Base-by-base conservation (phyloP, 805 yeast species). In the Lachancea nothofagi region DNA sequence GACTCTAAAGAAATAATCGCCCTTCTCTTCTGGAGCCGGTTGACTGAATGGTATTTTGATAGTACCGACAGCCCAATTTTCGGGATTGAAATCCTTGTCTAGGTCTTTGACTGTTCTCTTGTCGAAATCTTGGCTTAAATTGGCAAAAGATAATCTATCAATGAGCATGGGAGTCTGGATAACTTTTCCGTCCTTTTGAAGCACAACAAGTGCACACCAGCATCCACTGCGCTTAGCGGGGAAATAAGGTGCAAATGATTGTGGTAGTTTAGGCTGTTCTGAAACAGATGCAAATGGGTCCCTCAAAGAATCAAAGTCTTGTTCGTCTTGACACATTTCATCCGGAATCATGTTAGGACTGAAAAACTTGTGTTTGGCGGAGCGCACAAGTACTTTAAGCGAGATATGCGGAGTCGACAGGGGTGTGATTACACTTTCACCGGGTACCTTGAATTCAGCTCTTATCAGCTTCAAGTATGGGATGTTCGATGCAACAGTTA, bases 371-470 rank as follows among this genome's bases (percentile, higher is more conserved):
- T 78, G 83, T 28, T 71, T 72, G 5, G 90, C 79, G 2, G 95
- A 84, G 51, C 80, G 78, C 28, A 87, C 76, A 31, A 85, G 61
- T 43, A 83, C 81, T 61, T 89, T 87, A 18, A 93, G 48, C 22
- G 77, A 78, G 43, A 94, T 66, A 61, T 86, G 89, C 7, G 86
- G 78, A 35, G 74, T 73, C 2, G 97, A 77, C 19, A 74, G 71
- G 20, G 96, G 82, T 0, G 88, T 77, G 21, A 84, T 78, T 15
- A 44, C 47, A 12, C 63, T 57, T 66, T 89, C 97, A 24, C 97
- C 97, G 3, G 96, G 90, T 30, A 90, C 96, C 46, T 74, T 72
- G 64, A 87, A 87, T 42, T 75, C 77, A 30, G 94, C 80, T 37
- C 74, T 75, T 21, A 88, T 48, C 12, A 88, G 66, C 52, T 81